Evolutionary conservation across 1,284 basidiomycete genomes (phyloP).

Genomic region (Malassezia globosa): DNA sequence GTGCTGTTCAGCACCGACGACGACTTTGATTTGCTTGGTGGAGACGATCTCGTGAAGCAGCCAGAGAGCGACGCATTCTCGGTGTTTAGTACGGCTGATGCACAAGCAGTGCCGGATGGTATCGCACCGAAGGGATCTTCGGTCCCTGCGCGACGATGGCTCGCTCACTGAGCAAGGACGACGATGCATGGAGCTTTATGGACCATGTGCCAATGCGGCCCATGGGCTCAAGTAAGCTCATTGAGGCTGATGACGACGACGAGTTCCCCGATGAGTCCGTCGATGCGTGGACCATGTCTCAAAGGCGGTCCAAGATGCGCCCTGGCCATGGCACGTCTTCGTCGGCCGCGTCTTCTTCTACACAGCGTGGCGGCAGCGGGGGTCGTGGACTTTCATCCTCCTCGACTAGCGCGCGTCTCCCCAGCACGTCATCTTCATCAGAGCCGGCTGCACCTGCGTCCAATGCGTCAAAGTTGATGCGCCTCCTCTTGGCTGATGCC

Average conservation of each 20-base stretch:
- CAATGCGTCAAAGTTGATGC: background rate
- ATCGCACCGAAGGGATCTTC: too few species aligned
- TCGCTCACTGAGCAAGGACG: too few species aligned
- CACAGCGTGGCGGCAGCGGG: conserved; percentile 5
- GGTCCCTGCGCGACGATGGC: conserved; percentile 9
- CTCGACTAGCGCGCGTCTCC: background rate
- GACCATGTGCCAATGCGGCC: conserved; percentile 11
- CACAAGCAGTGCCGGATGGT: too few species aligned
- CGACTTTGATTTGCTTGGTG: conserved; percentile 32
- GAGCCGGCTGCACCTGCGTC: conserved; percentile 7
- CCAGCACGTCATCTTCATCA: background rate
- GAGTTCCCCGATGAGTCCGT: conserved; percentile 10
- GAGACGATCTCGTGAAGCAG: conserved; percentile 22
- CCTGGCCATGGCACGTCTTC: conserved; percentile 3
- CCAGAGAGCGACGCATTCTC: conserved; percentile 19
- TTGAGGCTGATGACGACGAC: conserved; percentile 39
- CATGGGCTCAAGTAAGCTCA: conserved; percentile 28
- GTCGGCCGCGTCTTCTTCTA: conserved; percentile 13
- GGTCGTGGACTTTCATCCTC: background rate
- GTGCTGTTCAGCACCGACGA: conserved; percentile 37
- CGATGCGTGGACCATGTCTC: background rate
- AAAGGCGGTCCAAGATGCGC: too few species aligned
- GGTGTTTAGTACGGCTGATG: conserved; percentile 20
- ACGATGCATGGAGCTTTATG: conserved; percentile 3
- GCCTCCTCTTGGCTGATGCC: conserved; percentile 10